Evolutionary conservation across 1,139 yeast species (phyloP).

Genomic region (Wickerhamiella pararugosa): DNA sequence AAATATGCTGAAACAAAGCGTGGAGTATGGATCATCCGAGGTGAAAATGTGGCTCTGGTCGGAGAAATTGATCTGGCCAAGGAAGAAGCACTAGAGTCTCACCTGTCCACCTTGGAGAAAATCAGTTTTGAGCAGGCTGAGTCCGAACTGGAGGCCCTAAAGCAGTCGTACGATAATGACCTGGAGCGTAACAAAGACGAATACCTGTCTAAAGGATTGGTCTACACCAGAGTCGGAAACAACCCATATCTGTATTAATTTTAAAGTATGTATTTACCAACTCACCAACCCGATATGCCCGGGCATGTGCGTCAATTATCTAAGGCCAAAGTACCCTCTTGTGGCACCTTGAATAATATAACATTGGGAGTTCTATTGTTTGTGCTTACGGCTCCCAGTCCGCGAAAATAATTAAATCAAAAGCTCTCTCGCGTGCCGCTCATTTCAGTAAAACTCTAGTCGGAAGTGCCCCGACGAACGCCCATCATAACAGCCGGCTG

Average conservation of each 20-base stretch:
- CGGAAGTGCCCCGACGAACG: too few relatives aligned
- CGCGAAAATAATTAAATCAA: too few relatives aligned
- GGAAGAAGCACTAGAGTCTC: constrained; percentile 56
- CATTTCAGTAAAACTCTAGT: too few relatives aligned
- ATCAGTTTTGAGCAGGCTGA: constrained; percentile 12
- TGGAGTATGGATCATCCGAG: constrained; percentile 83
- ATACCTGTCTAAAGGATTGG: constrained; percentile 12
- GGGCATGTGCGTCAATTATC: too few relatives aligned
- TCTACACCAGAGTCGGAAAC: constrained; percentile 9
- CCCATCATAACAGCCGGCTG: too few relatives aligned
- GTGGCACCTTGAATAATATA: too few relatives aligned
- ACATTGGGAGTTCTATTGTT: too few relatives aligned
- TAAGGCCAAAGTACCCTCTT: too few relatives aligned
- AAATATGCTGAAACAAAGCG: constrained; percentile 60
- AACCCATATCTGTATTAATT: constrained; percentile 14
- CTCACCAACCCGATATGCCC: too few relatives aligned
- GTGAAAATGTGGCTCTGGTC: constrained; percentile 91
- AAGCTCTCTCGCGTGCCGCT: too few relatives aligned
- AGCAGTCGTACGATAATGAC: constrained; percentile 7
- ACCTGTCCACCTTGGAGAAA: constrained; percentile 6
- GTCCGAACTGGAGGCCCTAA: constrained; percentile 8
- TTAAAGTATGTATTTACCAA: too few relatives aligned
- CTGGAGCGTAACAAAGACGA: constrained; percentile 3
- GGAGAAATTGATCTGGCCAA: constrained; percentile 88
- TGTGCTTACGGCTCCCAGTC: too few relatives aligned